Base-by-base conservation (phyloP, 2,329 filamentous ascomycete species). In the Onygenales sp. region DNA sequence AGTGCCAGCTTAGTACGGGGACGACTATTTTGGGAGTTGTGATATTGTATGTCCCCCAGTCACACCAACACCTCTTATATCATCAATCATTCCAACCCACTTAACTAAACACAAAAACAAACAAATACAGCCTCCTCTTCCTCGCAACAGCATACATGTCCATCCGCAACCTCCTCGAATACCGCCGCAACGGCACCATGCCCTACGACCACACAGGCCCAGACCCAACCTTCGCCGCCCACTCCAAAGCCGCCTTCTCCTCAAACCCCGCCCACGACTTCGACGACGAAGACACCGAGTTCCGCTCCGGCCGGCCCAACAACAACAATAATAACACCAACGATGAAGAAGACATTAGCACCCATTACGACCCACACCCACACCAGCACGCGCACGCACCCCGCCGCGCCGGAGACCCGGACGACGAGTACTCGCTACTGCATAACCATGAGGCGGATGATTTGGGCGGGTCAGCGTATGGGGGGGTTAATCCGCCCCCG, bases 1-100 rank as follows among this genome's bases (percentile, higher is more conserved):
- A 80, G 62, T 84, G 81, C 70, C 75, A 73, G 4, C 66, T 83
- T 53, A 79, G 76, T 64, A 77, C 77, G 51, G 78, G 76, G 2
- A 75, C 75, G 3, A 75, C 78, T 14, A 78, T 80, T 10, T 69
- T 83, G 35, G 80, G 78, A 5, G 76, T 80, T 33, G 67, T 82
- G 32, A 72, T 83, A 54, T 82, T 77, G 79, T 81, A 70, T 51
- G 75, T 68, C 27, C 35, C 14, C 42, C 0, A 13, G 2, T 10
- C 7, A 44, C 5, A 36, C 13, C 9, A 5, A 44, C 5, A 36
- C 13, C 9, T 36, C 4, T 38, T 17, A 4, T 7, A 8, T 10
- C 9, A 11, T 46, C 5, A 38, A 17, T 14, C 7, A 8, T 39
- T 21, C n/a, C 9, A 33, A 33, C 17, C 7, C 35, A 13, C 35